These are phyloP conservation scores for Tricharina praecox DNA, from an alignment of 495 filamentous ascomycete genomes.

Conservation along the genomic window DNA sequence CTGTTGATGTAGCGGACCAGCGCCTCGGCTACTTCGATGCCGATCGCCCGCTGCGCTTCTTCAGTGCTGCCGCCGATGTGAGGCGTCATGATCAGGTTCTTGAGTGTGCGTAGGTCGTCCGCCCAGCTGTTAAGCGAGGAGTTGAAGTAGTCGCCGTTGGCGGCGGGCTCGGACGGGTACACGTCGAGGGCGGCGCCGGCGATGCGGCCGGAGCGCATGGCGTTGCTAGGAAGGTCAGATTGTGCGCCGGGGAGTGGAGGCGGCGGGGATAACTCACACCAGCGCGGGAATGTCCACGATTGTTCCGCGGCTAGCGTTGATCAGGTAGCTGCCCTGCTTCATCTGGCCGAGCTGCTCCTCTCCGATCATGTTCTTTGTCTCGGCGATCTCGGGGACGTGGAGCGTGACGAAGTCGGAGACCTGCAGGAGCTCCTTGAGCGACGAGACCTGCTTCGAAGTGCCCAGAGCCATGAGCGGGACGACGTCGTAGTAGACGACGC, in stretches of 20 bases:
- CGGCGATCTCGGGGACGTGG: constrained; percentile 83
- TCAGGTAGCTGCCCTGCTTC: constrained; percentile 81
- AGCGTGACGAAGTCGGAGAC: constrained; percentile 79
- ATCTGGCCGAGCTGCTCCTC: constrained; percentile 61
- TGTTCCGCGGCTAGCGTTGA: constrained; percentile 87
- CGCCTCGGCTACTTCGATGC: constrained; percentile 75
- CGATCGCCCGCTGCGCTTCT: constrained; percentile 87
- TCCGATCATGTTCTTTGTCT: constrained; percentile 83
- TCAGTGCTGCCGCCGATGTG: constrained; percentile 97
- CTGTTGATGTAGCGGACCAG: constrained; percentile 86
- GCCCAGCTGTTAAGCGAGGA: constrained; percentile 69
- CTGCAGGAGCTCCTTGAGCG: constrained; percentile 55
- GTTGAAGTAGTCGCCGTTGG: constrained; percentile 90
- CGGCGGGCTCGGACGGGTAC: constrained; percentile 81
- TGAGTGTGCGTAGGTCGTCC: constrained; percentile 66
- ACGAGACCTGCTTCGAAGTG: constrained; percentile 64
- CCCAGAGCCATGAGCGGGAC: constrained; percentile 86
- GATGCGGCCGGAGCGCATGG: constrained; percentile 72
- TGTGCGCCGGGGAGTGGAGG: too few relatives aligned
- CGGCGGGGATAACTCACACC: constrained; percentile 30
- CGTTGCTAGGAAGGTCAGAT: too few relatives aligned
- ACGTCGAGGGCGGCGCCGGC: constrained; percentile 93
- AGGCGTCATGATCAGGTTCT: constrained; percentile 86
- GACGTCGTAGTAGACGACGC: constrained; percentile 87
- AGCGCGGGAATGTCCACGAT: constrained; percentile 90